Percentiles rank a stretch among this genome's conserved stretches.
phyloP scores from a whole-genome alignment of 108 stramenopile species.

The Fragilariopsis cylindrus region DNA sequence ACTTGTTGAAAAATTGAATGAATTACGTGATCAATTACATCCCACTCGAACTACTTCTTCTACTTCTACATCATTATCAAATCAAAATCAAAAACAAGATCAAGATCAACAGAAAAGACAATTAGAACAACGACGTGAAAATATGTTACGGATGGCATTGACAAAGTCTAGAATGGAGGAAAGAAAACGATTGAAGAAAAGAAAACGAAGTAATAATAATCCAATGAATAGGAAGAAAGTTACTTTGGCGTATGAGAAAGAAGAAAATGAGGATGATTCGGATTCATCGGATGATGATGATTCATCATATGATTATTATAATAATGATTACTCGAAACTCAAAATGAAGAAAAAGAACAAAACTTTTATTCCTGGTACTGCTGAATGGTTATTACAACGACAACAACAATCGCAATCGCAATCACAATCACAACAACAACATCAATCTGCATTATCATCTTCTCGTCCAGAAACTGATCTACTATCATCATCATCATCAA shows the following conservation, averaged over 20 bases:
- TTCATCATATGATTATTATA: background rate
- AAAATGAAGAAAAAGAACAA: background rate
- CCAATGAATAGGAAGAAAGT: background rate
- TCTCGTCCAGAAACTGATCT: background rate
- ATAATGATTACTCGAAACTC: background rate
- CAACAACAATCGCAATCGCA: background rate
- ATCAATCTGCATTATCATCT: background rate
- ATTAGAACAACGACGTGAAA: constrained; percentile 30
- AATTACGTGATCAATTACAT: background rate
- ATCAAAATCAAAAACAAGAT: background rate
- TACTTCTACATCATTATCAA: constrained; percentile 9
- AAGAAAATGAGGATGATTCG: background rate
- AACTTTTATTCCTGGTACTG: background rate
- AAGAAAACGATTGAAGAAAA: constrained; percentile 19
- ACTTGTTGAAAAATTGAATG: background rate
- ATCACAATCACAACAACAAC: background rate
- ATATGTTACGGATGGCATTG: constrained; percentile 27
- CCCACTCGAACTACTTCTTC: constrained; percentile 14
- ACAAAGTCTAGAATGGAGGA: constrained; percentile 29
- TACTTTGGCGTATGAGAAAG: constrained; percentile 12
- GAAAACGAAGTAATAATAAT: background rate
- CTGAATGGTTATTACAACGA: constrained; percentile 14
- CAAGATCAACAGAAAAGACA: background rate
- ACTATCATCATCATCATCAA: background rate
- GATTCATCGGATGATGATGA: background rate